Base-by-base conservation (phyloP, 345 rosid species). In the Fremontodendron californicum region DNA sequence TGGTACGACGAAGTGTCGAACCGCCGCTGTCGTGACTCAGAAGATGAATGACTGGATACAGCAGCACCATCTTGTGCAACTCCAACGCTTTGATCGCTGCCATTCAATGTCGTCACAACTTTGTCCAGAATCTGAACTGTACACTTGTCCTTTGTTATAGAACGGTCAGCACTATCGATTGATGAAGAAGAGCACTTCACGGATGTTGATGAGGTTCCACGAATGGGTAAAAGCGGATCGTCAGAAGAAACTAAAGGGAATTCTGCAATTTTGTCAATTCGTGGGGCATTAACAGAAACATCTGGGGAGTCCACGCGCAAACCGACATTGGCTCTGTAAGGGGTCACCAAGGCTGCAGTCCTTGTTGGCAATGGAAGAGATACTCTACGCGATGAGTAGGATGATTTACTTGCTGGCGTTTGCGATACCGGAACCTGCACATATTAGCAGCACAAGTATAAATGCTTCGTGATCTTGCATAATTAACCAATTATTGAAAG, bases 1-100 rank as follows among this genome's bases (percentile, higher is more conserved):
- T 85, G 93, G 88, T 80, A 91, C 6, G 99, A 95, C 5, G 98
- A 87, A 64, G 97, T 89, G 89, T 95, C 98, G 39, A 95, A 95
- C 84, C 92, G 86, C 25, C 84, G 84, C 60, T 79, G 87, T 71
- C 81, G 82, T 5, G 82, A 84, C 72, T 84, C 93, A 9, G 88
- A 87, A 54, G 83, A 84, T 69, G 92, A 82, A 62, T 73, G 87
- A 73, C 82, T 85, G 16, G 86, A 81, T 42, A 83, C 90, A 7
- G 79, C 77, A 27, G 86, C 81, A 37, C 84, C 83, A 68, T 37
- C 76, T 48, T 58, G 68, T 23, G 69, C 57, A 57, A 76, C 75
- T 12, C 77, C 86, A 70, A 79, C 80, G 81, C 82, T 78, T 10
- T 74, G 81, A 45, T 76, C 75, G 16, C 80, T 80, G 54, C 74